Evolutionary conservation across 148 eudicot genomes (phyloP).

Genomic region (Nepenthes gracilis): DNA sequence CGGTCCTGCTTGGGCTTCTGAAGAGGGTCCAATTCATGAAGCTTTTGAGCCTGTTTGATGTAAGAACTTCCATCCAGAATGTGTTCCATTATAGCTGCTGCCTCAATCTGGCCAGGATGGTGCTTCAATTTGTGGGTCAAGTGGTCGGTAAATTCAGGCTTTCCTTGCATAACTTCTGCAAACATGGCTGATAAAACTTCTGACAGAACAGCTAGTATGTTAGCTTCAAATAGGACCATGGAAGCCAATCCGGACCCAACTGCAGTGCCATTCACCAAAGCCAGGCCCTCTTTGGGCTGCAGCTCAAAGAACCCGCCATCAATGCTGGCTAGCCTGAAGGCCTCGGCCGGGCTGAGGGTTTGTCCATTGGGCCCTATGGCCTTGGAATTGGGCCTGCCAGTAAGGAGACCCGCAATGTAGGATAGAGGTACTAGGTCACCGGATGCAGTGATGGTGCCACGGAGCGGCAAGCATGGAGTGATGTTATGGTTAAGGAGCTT

Average conservation of each 20-base stretch:
- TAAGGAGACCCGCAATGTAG: conserved; percentile 26
- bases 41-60: conserved; percentile 16
- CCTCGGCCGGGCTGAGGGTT: conserved; percentile 5
- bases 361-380: conserved; percentile 16
- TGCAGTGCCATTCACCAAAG: conserved; percentile 24
- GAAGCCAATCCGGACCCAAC: conserved; percentile 27
- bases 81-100: conserved; percentile 27
- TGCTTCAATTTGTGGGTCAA: conserved; percentile 26
- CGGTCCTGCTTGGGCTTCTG: conserved; percentile 28
- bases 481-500: conserved; percentile 21
- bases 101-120: conserved; percentile 29
- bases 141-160: conserved; percentile 24
- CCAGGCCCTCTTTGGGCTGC: conserved; percentile 28
- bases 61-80: conserved; percentile 21
- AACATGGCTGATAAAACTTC: conserved; percentile 18
- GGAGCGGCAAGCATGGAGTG: conserved; percentile 28
- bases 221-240: conserved; percentile 19
- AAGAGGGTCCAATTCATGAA: conserved; percentile 20
- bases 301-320: conserved; percentile 17
- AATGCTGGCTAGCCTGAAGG: conserved; percentile 14
- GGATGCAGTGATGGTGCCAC: conserved; percentile 22
- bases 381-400: conserved; percentile 20
- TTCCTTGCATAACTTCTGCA: conserved; percentile 26
- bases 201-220: conserved; percentile 13
- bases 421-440: conserved; percentile 25